phyloP scores from a whole-genome alignment of 1,284 basidiomycete genomes.

The Earliella scabrosa region DNA sequence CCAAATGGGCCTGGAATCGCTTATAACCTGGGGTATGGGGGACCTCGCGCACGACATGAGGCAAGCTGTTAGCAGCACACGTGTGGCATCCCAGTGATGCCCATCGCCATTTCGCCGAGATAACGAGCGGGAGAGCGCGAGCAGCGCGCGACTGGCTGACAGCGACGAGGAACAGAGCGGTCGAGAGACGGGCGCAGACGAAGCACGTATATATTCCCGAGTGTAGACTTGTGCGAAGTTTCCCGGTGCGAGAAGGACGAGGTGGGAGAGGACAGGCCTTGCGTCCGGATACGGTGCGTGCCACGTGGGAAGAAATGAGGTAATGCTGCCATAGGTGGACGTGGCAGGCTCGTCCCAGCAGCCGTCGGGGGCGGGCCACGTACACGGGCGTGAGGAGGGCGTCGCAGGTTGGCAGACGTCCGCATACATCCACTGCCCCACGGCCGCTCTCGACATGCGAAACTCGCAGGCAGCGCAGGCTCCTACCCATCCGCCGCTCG shows the following conservation, averaged over 20 bases:
- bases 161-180: neutral
- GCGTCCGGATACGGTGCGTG: neutral
- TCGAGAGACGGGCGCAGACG: neutral
- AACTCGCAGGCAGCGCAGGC: conserved; percentile 31
- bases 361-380: conserved; percentile 12
- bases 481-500: too few relatives aligned
- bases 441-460: conserved; percentile 11
- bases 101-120: neutral
- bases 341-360: conserved; percentile 8
- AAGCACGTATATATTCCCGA: neutral
- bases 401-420: conserved; percentile 6
- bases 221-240: neutral
- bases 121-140: neutral
- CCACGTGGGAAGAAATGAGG: neutral
- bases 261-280: neutral
- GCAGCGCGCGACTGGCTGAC: neutral
- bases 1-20: neutral
- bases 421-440: conserved; percentile 2
- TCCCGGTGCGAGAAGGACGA: neutral
- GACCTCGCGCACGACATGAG: conserved; percentile 25
- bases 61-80: conserved; percentile 25
- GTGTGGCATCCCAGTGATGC: conserved; percentile 12
- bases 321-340: neutral
- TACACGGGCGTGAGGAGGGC: conserved; percentile 9
- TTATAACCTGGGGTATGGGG: conserved; percentile 14